A percentile compares a stretch with the other conserved stretches of the same genome.
phyloP scores from a whole-genome alignment of 1,284 basidiomycete genomes.

The Agroathelia rolfsii region DNA sequence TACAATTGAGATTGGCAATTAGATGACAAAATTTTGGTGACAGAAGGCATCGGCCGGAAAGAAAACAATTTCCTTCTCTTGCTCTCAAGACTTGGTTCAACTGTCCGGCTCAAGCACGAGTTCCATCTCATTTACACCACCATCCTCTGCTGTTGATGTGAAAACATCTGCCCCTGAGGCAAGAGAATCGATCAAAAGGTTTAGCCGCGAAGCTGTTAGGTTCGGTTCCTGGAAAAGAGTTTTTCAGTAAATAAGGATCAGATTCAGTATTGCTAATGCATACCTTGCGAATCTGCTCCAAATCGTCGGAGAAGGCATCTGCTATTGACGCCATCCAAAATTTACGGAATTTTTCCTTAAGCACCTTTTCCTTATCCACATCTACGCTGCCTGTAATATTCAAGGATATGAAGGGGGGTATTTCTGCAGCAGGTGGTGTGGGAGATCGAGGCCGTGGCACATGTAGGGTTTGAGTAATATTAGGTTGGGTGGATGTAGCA shows the following conservation, averaged over 20 bases:
- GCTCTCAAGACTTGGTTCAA: too few relatives aligned
- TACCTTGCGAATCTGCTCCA: conserved; percentile 70
- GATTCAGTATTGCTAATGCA: conserved; percentile 8
- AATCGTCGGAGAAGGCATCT: conserved; percentile 68
- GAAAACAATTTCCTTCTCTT: too few relatives aligned
- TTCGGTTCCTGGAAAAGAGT: conserved; percentile 50
- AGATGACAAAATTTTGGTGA: too few relatives aligned
- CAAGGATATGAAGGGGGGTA: conserved; percentile 42
- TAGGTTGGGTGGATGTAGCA: conserved; percentile 3
- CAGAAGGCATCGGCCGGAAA: too few relatives aligned
- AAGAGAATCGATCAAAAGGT: conserved; percentile 67
- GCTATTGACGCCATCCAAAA: conserved; percentile 77
- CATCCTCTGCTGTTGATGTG: conserved; percentile 28
- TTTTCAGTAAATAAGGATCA: conserved; percentile 1
- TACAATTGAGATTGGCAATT: too few relatives aligned
- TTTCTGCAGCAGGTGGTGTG: conserved; percentile 37
- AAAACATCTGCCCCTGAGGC: conserved; percentile 69
- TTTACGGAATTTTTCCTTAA: conserved; percentile 59
- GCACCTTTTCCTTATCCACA: conserved; percentile 36
- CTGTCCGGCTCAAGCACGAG: conserved; percentile 28
- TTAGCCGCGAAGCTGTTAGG: conserved; percentile 51
- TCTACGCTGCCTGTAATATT: conserved; percentile 19
- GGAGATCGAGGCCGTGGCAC: conserved; percentile 32
- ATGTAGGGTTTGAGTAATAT: conserved; percentile 6
- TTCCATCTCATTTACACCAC: conserved; percentile 41